These are phyloP conservation scores for Aspergillus sclerotiicarbonarius DNA, from an alignment of 495 filamentous ascomycete genomes.

Conservation along the genomic window DNA sequence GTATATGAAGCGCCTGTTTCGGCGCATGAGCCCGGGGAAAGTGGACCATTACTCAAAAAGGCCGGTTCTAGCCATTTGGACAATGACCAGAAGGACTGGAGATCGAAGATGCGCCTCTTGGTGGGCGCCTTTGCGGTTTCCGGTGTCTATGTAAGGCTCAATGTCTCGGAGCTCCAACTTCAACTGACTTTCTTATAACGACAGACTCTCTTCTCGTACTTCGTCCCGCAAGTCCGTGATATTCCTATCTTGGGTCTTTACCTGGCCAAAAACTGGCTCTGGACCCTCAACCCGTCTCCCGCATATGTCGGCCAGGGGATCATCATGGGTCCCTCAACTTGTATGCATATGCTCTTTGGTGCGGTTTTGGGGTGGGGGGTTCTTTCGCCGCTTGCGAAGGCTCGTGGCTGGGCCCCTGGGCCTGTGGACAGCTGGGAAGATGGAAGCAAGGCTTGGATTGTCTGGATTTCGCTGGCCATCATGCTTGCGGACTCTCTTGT, in stretches of 20 bases:
- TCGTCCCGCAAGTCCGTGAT: constrained; percentile 79
- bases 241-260: constrained; percentile 78
- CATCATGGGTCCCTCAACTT: constrained; percentile 88
- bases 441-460: constrained; percentile 97
- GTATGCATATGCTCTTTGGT: constrained; percentile 91
- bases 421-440: constrained; percentile 81
- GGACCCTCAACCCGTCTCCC: constrained; percentile 92
- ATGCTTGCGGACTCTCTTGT: constrained; percentile 94
- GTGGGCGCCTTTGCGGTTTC: constrained; percentile 57
- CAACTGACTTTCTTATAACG: constrained; percentile 15
- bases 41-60: constrained; percentile 24
- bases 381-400: constrained; percentile 83
- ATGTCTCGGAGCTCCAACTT: neutral
- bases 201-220: constrained; percentile 86
- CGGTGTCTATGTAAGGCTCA: constrained; percentile 47
- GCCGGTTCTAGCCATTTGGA: constrained; percentile 26
- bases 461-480: constrained; percentile 91
- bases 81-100: constrained; percentile 55
- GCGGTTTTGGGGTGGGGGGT: constrained; percentile 90
- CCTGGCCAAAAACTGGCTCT: constrained; percentile 81
- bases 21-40: constrained; percentile 18
- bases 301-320: constrained; percentile 82
- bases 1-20: constrained; percentile 7
- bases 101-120: constrained; percentile 59
- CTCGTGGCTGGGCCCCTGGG: constrained; percentile 84